A percentile compares a stretch with the other conserved stretches of the same genome.
phyloP scores from a whole-genome alignment of 2,329 filamentous ascomycete species.

The Magnaporthiopsis rhizophila region DNA sequence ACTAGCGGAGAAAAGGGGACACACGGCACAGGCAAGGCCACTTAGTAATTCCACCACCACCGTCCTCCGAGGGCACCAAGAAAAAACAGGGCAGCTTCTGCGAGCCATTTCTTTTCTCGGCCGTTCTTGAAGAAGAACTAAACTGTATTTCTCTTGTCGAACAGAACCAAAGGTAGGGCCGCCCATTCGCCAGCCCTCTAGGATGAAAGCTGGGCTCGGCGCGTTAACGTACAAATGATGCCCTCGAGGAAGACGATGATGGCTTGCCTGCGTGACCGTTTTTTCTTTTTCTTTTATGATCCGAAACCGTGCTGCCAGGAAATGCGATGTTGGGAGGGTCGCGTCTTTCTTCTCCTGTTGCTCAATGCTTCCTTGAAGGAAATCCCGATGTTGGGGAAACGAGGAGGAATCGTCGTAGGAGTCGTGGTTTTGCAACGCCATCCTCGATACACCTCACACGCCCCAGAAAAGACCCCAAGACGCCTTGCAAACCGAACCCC shows the following conservation, averaged over 20 bases:
- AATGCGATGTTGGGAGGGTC: constrained; percentile 16
- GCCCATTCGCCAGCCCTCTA: not conserved
- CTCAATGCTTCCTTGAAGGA: constrained; percentile 9
- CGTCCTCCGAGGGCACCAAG: constrained; percentile 42
- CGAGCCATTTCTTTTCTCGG: not conserved
- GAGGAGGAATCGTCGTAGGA: constrained; percentile 3
- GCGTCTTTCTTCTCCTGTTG: constrained; percentile 13
- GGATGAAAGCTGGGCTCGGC: constrained; percentile 20
- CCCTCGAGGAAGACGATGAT: constrained; percentile 60
- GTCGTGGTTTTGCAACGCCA: not conserved
- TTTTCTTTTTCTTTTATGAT: constrained; percentile 12
- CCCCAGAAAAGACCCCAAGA: constrained; percentile 1
- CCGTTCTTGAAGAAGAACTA: constrained; percentile 6
- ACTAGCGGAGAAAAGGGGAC: not conserved
- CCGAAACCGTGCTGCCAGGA: constrained; percentile 15
- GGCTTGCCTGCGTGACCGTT: constrained; percentile 52
- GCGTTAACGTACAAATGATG: constrained; percentile 59
- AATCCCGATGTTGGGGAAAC: constrained; percentile 10
- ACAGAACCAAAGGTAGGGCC: constrained; percentile 3
- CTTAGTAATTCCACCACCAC: constrained; percentile 38
- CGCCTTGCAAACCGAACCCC: constrained; percentile 8
- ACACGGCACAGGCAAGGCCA: constrained; percentile 3
- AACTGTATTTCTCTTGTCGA: constrained; percentile 8
- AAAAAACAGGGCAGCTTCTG: not conserved
- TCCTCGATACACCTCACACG: not conserved